Evolutionary conservation across 2,329 filamentous ascomycete species (phyloP).

Genomic region (Chalaropsis thielavioides): DNA sequence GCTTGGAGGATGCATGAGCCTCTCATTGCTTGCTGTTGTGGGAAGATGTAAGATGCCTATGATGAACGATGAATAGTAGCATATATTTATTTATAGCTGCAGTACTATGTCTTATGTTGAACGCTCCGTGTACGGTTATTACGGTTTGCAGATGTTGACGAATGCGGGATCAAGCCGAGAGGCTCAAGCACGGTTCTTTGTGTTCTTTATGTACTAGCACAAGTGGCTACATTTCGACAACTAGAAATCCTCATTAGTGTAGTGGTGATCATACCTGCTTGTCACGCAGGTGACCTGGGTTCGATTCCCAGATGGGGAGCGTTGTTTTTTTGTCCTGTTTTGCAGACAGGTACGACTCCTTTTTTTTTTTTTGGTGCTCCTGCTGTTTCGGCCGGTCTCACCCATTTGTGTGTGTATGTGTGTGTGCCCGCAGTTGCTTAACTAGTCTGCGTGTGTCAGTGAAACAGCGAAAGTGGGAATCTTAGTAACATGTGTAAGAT

Average conservation of each 20-base stretch:
- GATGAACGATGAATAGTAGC: neutral
- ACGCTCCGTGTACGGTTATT: no score
- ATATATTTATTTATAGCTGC: neutral
- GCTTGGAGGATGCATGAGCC: neutral
- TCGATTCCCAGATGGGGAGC: conserved; percentile 17
- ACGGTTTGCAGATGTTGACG: neutral
- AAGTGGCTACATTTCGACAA: neutral
- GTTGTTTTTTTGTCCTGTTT: conserved; percentile 6
- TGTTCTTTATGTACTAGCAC: neutral
- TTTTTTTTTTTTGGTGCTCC: neutral
- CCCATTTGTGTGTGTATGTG: neutral
- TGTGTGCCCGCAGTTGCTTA: neutral
- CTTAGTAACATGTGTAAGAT: no score
- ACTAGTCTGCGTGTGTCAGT: neutral
- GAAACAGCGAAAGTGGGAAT: neutral
- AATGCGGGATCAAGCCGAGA: neutral
- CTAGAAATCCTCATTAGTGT: conserved; percentile 13
- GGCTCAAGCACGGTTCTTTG: neutral
- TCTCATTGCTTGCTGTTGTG: neutral
- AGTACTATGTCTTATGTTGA: neutral
- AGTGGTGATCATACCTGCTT: conserved; percentile 18
- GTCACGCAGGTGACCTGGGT: conserved; percentile 17
- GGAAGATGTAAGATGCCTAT: no score
- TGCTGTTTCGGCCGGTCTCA: neutral
- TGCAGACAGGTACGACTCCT: neutral